phyloP scores from a whole-genome alignment of 805 yeast genomes.

The Grigorovia yakushimaensis region DNA sequence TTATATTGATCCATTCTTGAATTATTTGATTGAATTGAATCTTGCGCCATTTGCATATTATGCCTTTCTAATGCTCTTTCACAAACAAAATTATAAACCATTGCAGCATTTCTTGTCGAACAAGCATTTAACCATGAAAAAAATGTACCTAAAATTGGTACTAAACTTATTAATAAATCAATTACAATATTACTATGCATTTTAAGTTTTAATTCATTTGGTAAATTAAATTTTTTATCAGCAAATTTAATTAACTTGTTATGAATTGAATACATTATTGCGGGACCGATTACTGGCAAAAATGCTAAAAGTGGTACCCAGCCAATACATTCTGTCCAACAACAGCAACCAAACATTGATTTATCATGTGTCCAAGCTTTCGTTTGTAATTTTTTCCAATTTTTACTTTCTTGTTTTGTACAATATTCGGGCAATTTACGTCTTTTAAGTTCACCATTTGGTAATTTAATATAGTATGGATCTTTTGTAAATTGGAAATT shows the following conservation, averaged over 20 bases:
- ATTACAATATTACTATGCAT: conserved; percentile 67
- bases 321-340: conserved; percentile 62
- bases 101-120: conserved; percentile 81
- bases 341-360: conserved; percentile 66
- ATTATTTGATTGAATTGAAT: not conserved
- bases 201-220: conserved; percentile 49
- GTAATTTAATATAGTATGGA: conserved; percentile 42
- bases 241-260: conserved; percentile 54
- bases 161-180: conserved; percentile 65
- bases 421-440: conserved; percentile 42
- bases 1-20: not conserved
- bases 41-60: not conserved
- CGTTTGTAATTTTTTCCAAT: conserved; percentile 64
- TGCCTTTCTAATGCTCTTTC: conserved; percentile 15
- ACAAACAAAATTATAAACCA: conserved; percentile 42
- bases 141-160: conserved; percentile 72
- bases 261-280: conserved; percentile 71
- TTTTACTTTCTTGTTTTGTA: conserved; percentile 47
- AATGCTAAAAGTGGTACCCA: conserved; percentile 63
- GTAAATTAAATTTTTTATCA: conserved; percentile 45
- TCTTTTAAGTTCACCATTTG: conserved; percentile 37
- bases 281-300: conserved; percentile 79
- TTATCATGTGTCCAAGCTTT: conserved; percentile 84
- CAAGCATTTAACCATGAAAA: conserved; percentile 77
- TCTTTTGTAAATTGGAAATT: conserved; percentile 33